A percentile compares a stretch with the other conserved stretches of the same genome.
Evolutionary conservation across 2,329 filamentous ascomycete genomes (phyloP).

Genomic region (Ceratocystis ficicola): DNA sequence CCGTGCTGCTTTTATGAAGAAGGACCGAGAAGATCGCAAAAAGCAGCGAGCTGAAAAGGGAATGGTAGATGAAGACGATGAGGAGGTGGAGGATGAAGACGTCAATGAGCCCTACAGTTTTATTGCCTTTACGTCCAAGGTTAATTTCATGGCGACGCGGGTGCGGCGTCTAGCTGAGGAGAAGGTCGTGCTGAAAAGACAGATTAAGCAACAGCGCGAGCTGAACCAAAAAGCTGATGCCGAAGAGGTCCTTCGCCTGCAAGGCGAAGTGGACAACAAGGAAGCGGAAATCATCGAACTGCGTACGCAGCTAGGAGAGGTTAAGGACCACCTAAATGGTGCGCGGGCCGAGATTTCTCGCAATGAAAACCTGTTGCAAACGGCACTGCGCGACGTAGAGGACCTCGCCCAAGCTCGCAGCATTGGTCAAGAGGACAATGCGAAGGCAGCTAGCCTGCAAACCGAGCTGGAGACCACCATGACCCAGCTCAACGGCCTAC

Average conservation of each 20-base stretch:
- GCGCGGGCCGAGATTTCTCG: slow-evolving; percentile 23
- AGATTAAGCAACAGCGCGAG: slow-evolving; percentile 91
- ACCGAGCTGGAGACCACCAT: slow-evolving; percentile 35
- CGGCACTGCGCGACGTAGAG: slow-evolving; percentile 23
- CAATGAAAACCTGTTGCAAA: slow-evolving; percentile 27
- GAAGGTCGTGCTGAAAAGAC: slow-evolving; percentile 74
- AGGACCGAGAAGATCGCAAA: slow-evolving; percentile 42
- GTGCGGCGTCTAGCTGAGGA: slow-evolving; percentile 73
- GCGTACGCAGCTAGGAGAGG: slow-evolving; percentile 21
- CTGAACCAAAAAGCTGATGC: slow-evolving; percentile 78
- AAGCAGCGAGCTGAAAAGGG: slow-evolving; percentile 45
- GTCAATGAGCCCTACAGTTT: slow-evolving; percentile 55
- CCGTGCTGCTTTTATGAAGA: slow-evolving; percentile 42
- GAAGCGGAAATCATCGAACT: slow-evolving; percentile 22
- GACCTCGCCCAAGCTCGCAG: slow-evolving; percentile 24
- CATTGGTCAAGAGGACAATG: slow-evolving; percentile 20
- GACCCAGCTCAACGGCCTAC: slow-evolving; percentile 31
- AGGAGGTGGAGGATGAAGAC: slow-evolving; percentile 50
- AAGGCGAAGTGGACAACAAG: slow-evolving; percentile 22
- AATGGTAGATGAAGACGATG: slow-evolving; percentile 46
- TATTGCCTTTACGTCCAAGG: slow-evolving; percentile 61
- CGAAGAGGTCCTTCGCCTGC: slow-evolving; percentile 42
- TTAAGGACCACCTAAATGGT: slow-evolving; percentile 22
- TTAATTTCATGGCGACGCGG: slow-evolving; percentile 66
- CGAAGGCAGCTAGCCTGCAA: slow-evolving; percentile 29